Conservation (phyloP, 495 filamentous ascomycete genomes). For the Tuber calosporum region DNA sequence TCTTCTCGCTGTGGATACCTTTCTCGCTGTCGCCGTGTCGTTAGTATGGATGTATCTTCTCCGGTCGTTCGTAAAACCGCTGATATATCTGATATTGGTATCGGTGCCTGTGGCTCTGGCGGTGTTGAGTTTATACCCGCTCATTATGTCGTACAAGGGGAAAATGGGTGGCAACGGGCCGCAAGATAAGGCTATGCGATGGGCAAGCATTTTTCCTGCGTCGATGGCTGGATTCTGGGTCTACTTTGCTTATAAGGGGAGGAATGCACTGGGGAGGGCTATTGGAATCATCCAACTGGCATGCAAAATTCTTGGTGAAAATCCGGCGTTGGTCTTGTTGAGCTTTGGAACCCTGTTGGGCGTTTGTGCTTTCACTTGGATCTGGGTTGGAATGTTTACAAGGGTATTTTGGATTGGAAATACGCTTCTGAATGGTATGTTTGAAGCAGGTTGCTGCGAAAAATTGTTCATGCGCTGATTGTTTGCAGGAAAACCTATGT, state of each 20-base stretch:
- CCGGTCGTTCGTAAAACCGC: constrained; percentile 69
- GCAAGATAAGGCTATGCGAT: constrained; percentile 87
- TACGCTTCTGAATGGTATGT: constrained; percentile 29
- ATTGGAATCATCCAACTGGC: constrained; percentile 79
- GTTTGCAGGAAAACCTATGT: constrained; percentile 29
- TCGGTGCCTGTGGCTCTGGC: constrained; percentile 77
- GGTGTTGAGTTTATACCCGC: constrained; percentile 82
- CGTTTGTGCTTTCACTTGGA: constrained; percentile 84
- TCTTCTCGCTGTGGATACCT: constrained; percentile 78
- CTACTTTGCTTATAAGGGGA: constrained; percentile 68
- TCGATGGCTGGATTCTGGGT: constrained; percentile 69
- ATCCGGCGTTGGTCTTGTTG: constrained; percentile 72
- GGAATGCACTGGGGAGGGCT: constrained; percentile 69
- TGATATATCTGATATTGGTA: constrained; percentile 71
- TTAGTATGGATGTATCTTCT: constrained; percentile 85
- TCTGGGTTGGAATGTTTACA: constrained; percentile 95
- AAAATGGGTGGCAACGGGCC: constrained; percentile 59
- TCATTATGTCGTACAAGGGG: constrained; percentile 81
- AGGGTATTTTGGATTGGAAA: constrained; percentile 74
- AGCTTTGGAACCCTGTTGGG: constrained; percentile 69
- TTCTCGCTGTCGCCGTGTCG: constrained; percentile 80
- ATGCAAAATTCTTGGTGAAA: constrained; percentile 73
- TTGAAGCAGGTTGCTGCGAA: background rate
- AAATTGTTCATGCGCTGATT: constrained; percentile 16
- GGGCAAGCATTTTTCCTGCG: constrained; percentile 69